phyloP scores from a whole-genome alignment of 2,329 filamentous ascomycete species.

The Ilyonectria mors-panacis region DNA sequence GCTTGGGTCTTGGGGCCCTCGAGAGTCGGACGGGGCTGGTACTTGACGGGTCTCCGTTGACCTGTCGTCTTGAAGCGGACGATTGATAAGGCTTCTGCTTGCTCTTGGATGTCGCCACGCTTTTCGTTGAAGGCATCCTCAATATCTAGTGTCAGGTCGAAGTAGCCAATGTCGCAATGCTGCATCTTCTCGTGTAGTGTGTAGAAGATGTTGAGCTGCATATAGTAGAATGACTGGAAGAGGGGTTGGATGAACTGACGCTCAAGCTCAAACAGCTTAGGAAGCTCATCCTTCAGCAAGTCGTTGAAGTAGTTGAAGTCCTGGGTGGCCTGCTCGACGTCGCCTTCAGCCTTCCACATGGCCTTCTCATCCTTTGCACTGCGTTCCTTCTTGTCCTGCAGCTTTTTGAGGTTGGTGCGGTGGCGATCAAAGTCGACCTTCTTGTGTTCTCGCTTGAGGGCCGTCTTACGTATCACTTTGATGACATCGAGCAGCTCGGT shows the following conservation, averaged over 20 bases:
- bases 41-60: conserved; percentile 72
- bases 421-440: conserved; percentile 96
- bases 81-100: conserved; percentile 86
- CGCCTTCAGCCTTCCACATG: conserved; percentile 93
- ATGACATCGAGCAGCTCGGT: conserved; percentile 95
- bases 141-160: conserved; percentile 90
- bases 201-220: conserved; percentile 99
- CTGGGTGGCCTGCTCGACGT: conserved; percentile 91
- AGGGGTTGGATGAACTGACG: conserved; percentile 95
- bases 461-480: conserved; percentile 93
- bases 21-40: conserved; percentile 69
- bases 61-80: conserved; percentile 93
- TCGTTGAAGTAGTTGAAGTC: conserved; percentile 99
- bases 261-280: conserved; percentile 90
- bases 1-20: conserved; percentile 64
- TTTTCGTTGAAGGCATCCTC: conserved; percentile 93
- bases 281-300: conserved; percentile 94
- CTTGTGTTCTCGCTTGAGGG: conserved; percentile 94
- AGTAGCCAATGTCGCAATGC: conserved; percentile 96
- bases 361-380: conserved; percentile 97
- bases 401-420: conserved; percentile 86
- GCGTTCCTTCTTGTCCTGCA: conserved; percentile 98
- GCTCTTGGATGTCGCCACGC: conserved; percentile 88
- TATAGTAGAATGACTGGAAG: conserved; percentile 99
- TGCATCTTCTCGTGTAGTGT: conserved; percentile 99